Conservation (phyloP, 345 rosid genomes). For the Lepidium sativum region DNA sequence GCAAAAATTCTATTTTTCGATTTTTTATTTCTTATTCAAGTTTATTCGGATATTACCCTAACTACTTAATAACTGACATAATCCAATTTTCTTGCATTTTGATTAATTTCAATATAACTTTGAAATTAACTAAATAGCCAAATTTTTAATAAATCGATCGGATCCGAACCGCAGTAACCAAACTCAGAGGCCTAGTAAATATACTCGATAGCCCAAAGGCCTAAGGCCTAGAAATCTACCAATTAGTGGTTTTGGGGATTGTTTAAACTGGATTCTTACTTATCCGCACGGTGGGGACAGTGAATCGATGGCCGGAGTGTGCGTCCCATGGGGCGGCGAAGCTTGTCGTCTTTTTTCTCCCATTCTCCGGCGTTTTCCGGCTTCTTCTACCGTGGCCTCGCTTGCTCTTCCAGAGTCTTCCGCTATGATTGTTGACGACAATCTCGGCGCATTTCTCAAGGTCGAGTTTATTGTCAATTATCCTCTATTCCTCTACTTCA, state of each 20-base stretch:
- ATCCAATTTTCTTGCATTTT: too few species aligned
- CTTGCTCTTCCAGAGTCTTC: slow-evolving; percentile 14
- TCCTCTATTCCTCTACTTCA: neutral
- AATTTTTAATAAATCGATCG: too few species aligned
- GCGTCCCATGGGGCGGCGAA: slow-evolving; percentile 18
- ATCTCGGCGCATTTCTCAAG: slow-evolving; percentile 39
- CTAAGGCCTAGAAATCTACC: neutral
- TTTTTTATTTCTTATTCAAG: too few species aligned
- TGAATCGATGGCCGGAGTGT: slow-evolving; percentile 14
- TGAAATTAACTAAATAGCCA: too few species aligned
- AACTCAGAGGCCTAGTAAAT: too few species aligned
- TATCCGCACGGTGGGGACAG: slow-evolving; percentile 6
- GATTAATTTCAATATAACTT: too few species aligned
- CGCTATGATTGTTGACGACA: slow-evolving; percentile 34
- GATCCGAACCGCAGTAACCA: too few species aligned
- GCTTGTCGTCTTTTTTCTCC: slow-evolving; percentile 5
- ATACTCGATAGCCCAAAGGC: neutral
- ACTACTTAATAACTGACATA: too few species aligned
- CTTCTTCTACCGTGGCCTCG: neutral
- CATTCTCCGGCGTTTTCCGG: neutral
- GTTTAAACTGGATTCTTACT: neutral
- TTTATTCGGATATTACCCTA: too few species aligned
- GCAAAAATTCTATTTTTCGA: too few species aligned
- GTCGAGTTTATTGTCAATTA: slow-evolving; percentile 21
- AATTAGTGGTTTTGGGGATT: neutral